Percentiles rank a stretch among this genome's conserved stretches.
Conservation (phyloP, 129 eudicot species). For the Artemisia argyi region DNA sequence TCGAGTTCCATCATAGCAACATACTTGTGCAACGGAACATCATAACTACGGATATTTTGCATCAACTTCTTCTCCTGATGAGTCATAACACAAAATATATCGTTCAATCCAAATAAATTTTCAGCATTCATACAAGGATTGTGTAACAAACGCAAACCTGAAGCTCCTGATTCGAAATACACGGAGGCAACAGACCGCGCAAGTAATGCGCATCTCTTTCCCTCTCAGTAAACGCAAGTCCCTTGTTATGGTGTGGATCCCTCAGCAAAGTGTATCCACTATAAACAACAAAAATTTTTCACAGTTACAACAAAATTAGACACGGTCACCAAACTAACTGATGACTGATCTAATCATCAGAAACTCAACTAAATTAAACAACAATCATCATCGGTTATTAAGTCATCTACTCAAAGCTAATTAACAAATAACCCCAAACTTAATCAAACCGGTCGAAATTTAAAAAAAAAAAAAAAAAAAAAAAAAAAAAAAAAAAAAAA, state of each 20-base stretch:
- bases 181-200: slow-evolving; percentile 85
- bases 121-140: neutral
- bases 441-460: neutral
- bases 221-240: slow-evolving; percentile 82
- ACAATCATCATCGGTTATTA: slow-evolving; percentile 12
- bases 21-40: slow-evolving; percentile 82
- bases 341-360: slow-evolving; percentile 17
- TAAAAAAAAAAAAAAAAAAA: no score
- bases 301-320: slow-evolving; percentile 13
- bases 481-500: no score
- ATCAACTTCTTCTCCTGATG: slow-evolving; percentile 82
- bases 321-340: neutral
- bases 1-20: slow-evolving; percentile 92
- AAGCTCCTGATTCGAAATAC: slow-evolving; percentile 58
- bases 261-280: slow-evolving; percentile 90
- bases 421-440: neutral
- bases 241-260: slow-evolving; percentile 92
- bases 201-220: slow-evolving; percentile 93
- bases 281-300: slow-evolving; percentile 3
- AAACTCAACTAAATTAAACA: neutral
- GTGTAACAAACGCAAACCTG: slow-evolving; percentile 45
- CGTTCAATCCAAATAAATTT: neutral
- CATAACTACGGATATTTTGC: slow-evolving; percentile 77
- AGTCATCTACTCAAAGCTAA: neutral
- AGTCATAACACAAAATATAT: slow-evolving; percentile 1